phyloP scores from a whole-genome alignment of 2,329 filamentous ascomycete genomes.

The Cercospora citrullina region DNA sequence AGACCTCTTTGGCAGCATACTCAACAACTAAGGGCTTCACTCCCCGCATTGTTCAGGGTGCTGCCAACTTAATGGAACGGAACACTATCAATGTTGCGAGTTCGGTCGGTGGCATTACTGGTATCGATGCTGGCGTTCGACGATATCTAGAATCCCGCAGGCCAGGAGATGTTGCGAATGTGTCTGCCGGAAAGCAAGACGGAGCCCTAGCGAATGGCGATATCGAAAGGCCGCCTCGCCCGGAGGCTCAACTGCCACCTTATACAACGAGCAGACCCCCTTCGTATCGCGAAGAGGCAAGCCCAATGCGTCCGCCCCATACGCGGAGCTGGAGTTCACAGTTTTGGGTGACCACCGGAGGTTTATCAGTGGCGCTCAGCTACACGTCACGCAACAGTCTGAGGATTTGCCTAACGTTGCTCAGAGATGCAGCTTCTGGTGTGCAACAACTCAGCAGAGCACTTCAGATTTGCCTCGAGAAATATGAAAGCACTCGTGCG shows the following conservation, averaged over 20 bases:
- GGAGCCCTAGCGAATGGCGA: conserved; percentile 53
- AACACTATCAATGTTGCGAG: conserved; percentile 86
- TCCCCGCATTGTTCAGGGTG: conserved; percentile 78
- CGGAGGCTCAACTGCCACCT: conserved; percentile 73
- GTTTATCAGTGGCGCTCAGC: conserved; percentile 86
- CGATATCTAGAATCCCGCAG: conserved; percentile 70
- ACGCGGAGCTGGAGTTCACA: conserved; percentile 66
- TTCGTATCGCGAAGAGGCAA: conserved; percentile 39
- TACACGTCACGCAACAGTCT: conserved; percentile 81
- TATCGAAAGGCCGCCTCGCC: conserved; percentile 41
- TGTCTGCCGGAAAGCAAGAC: conserved; percentile 35
- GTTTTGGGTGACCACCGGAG: conserved; percentile 80
- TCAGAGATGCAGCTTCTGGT: conserved; percentile 79
- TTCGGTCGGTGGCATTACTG: conserved; percentile 78
- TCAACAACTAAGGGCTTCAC: conserved; percentile 87
- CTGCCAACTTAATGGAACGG: conserved; percentile 86
- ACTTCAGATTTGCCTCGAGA: conserved; percentile 72
- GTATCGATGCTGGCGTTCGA: conserved; percentile 81
- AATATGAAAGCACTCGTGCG: conserved; percentile 64
- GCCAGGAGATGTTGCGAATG: conserved; percentile 52
- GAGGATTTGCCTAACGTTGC: conserved; percentile 78
- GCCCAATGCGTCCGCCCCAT: conserved; percentile 41
- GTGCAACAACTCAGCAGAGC: conserved; percentile 73
- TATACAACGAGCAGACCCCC: conserved; percentile 70
- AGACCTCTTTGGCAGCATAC: conserved; percentile 81